phyloP scores from a whole-genome alignment of 495 filamentous ascomycete genomes.

The Aspergillus coremiiformis region DNA sequence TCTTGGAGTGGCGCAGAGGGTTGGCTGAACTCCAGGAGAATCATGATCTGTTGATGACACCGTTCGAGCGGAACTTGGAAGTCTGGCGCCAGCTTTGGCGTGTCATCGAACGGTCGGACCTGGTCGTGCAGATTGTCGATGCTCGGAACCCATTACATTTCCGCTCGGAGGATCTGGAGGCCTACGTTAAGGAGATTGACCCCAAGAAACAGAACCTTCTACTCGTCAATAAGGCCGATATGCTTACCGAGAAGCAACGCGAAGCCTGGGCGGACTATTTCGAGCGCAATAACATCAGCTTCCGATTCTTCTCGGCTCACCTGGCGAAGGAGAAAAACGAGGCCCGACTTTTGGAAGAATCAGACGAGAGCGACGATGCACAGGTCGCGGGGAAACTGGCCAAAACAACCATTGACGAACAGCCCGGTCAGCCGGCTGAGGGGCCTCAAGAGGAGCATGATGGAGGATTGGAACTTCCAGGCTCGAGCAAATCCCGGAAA shows the following conservation, averaged over 20 bases:
- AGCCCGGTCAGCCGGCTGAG: conserved; percentile 35
- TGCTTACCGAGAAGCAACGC: conserved; percentile 89
- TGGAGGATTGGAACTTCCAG: conserved; percentile 19
- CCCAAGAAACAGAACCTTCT: conserved; percentile 83
- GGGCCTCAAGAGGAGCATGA: conserved; percentile 19
- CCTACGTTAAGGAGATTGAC: conserved; percentile 89
- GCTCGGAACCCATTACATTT: conserved; percentile 92
- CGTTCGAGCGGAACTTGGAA: conserved; percentile 95
- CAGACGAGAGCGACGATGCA: conserved; percentile 39
- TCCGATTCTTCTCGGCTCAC: conserved; percentile 91
- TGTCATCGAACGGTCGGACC: conserved; percentile 92
- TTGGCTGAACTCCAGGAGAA: conserved; percentile 88
- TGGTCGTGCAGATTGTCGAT: conserved; percentile 98
- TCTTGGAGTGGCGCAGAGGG: conserved; percentile 84
- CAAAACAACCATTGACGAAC: conserved; percentile 33
- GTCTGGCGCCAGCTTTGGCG: conserved; percentile 98
- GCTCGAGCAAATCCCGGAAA: conserved; percentile 35
- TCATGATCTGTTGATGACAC: conserved; percentile 93
- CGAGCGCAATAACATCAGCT: conserved; percentile 69
- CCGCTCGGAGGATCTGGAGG: conserved; percentile 86
- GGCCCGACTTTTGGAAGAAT: conserved; percentile 44
- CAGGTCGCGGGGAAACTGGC: conserved; percentile 32
- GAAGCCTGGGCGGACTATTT: conserved; percentile 86
- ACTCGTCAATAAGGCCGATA: conserved; percentile 97
- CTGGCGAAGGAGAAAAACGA: conserved; percentile 86